Base-by-base conservation (phyloP, 345 rosid species). In the Citrus cavaleriei region DNA sequence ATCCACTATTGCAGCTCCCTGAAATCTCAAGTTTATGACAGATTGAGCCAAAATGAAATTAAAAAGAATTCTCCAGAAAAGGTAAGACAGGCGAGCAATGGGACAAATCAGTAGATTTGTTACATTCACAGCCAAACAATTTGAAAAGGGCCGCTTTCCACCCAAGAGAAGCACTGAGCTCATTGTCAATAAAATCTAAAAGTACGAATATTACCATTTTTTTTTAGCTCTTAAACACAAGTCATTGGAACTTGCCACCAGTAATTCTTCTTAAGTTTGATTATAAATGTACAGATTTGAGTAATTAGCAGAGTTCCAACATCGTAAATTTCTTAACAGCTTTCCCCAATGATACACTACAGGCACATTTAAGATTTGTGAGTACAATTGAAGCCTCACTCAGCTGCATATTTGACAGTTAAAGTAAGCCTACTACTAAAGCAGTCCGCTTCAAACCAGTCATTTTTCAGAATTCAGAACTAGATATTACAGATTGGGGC, bases 1-100 rank as follows among this genome's bases (percentile, higher is more conserved):
- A 83, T 93, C 97, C 49, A 81, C 88, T 84, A 93, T 95, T 22
- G 74, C 88, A 83, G 98, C 95, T 83, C 95, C 98, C 98, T 95
- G 86, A 82, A 84, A 82, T 30, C 74, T 67, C 74, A 83, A 79
- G 49, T 38, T 69, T 67, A 73, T 40, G 51, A 65, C 22, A 72
- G 51, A 74, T 72, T 75, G 60, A 78, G 34, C 32, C 72, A 51
- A 37, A 57, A 7, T 46, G 18, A 46, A 46, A 46, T 3, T 46
- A 46, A 12, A 46, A 46, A 46, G 57, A 55, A n/a, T n/a, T n/a
- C 68, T 8, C 30, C 7, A 68, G 35, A 27, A 59, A 35, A 74
- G 32, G 57, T 68, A 7, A 25, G 61, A 51, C 4, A 42, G 42
- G 38, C 54, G 10, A 72, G 66, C 18, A 73, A 38, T 30, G 63